Base-by-base conservation (phyloP, 2,329 filamentous ascomycete genomes). In the Alternaria gansuensis region DNA sequence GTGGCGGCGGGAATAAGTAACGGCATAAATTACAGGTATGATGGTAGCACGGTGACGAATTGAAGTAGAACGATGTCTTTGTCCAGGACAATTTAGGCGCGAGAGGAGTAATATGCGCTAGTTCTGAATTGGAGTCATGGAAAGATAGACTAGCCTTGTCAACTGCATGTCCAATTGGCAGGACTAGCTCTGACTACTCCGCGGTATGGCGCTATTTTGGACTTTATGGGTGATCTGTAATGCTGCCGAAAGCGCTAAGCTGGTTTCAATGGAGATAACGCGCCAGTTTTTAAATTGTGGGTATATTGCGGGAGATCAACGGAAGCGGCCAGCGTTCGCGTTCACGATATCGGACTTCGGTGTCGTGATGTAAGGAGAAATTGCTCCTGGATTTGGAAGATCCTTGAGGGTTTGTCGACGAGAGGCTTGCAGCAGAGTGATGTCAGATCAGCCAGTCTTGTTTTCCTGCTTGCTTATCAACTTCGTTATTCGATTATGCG, bases 221-320 rank as follows among this genome's bases (percentile, higher is more conserved):
- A 36, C 46, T 44, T 14, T 14, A 36, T 34, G 39, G 36, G 11
- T 43, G 37, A 24, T 39, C 24, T 28, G 31, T 28, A 23, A 48
- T 29, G 34, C 24, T 26, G 21, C 41, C 54, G 39, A 50, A 51
- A 29, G 39, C 54, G 46, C 46, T 51, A 43, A 36, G 21, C 54
- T 44, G 11, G 31, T 21, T 44, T 29, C 26, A 50, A 39, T 28
- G 29, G 54, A 50, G 17, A 34, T 36, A 46, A 33, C 31, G 44
- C 13, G 21, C 21, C 13, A 34, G 39, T 24, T 51, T 17, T 17
- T 17, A 17, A 17, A 17, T 17, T 33, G 45, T 33, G 45, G 29
- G 17, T 51, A 36, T 49, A 26, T 39, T 4, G 26, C 53, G 54
- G 54, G 46, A 56, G 46, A 51, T 51, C 54, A 41, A 51, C 54